These are phyloP conservation scores for Poa annua DNA, from an alignment of 176 grass and related monocot genomes.

Conservation along the genomic window DNA sequence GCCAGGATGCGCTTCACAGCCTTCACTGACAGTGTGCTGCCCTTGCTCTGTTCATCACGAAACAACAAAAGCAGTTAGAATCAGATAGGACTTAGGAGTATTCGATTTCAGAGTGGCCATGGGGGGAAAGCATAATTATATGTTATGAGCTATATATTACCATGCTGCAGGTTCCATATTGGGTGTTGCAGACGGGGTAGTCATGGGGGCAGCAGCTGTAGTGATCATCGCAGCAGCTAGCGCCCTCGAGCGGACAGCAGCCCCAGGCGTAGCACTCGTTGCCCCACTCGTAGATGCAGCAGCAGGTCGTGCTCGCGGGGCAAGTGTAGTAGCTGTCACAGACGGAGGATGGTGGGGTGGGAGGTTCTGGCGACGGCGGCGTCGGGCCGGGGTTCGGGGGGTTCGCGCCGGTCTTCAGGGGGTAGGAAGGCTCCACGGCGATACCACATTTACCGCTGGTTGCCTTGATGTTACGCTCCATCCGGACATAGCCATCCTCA, in stretches of 20 bases:
- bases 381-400: conserved; percentile 84
- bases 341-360: conserved; percentile 35
- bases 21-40: conserved; percentile 76
- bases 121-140: not conserved
- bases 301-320: conserved; percentile 73
- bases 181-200: conserved; percentile 73
- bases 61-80: conserved; percentile 17
- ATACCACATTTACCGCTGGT: conserved; percentile 79
- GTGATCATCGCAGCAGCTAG: conserved; percentile 90
- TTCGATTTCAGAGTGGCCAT: not conserved
- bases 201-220: conserved; percentile 97
- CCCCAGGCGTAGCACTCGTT: conserved; percentile 77
- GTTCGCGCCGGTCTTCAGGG: conserved; percentile 69
- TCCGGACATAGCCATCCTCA: conserved; percentile 69
- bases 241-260: conserved; percentile 85
- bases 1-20: conserved; percentile 68
- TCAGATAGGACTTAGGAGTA: not conserved
- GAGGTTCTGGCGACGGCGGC: conserved; percentile 60
- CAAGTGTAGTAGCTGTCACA: conserved; percentile 82
- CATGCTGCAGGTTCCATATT: conserved; percentile 68
- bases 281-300: conserved; percentile 76
- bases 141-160: conserved; percentile 46
- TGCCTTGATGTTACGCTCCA: conserved; percentile 78
- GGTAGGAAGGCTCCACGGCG: conserved; percentile 75
- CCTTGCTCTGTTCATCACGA: conserved; percentile 64